Percentiles rank a stretch among this genome's conserved stretches.
These are phyloP conservation scores for Termitomyces sp. DNA, from an alignment of 768 basidiomycete species.

Conservation along the genomic window DNA sequence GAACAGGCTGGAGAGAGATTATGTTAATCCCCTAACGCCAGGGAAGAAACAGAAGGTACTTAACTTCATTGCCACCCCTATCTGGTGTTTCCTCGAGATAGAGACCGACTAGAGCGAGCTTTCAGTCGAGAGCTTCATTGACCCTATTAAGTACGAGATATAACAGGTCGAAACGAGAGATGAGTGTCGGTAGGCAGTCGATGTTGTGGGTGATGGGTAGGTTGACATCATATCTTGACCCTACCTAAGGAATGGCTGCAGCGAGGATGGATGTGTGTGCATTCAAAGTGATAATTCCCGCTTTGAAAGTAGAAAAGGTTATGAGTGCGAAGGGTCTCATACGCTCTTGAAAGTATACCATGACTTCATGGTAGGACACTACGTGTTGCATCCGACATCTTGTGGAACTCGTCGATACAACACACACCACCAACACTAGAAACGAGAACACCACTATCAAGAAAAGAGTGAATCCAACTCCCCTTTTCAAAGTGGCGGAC, in stretches of 20 bases:
- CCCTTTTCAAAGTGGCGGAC: neutral
- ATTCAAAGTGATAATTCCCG: slow-evolving; percentile 97
- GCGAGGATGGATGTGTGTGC: slow-evolving; percentile 98
- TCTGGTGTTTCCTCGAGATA: slow-evolving; percentile 90
- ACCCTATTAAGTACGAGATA: slow-evolving; percentile 95
- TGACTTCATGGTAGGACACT: slow-evolving; percentile 99
- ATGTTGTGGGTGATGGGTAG: slow-evolving; percentile 94
- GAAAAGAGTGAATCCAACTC: neutral
- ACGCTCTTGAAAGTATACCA: slow-evolving; percentile 46
- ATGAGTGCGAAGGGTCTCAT: neutral
- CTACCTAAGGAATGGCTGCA: slow-evolving; percentile 96
- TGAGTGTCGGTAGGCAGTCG: slow-evolving; percentile 94
- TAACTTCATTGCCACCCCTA: slow-evolving; percentile 60
- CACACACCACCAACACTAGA: slow-evolving; percentile 96
- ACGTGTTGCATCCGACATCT: slow-evolving; percentile 97
- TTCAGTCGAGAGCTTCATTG: slow-evolving; percentile 83
- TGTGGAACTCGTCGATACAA: slow-evolving; percentile 99
- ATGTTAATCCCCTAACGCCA: neutral
- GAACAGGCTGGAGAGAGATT: slow-evolving; percentile 65
- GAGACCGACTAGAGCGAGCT: slow-evolving; percentile 83
- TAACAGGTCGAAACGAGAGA: slow-evolving; percentile 95
- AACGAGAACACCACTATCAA: slow-evolving; percentile 81
- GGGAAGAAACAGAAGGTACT: slow-evolving; percentile 21
- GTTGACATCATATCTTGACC: slow-evolving; percentile 90
- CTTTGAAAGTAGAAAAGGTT: slow-evolving; percentile 98